A percentile compares a stretch with the other conserved stretches of the same genome.
These are phyloP conservation scores for Ambrosiella xylebori DNA, from an alignment of 2,329 filamentous ascomycete genomes.

Conservation along the genomic window DNA sequence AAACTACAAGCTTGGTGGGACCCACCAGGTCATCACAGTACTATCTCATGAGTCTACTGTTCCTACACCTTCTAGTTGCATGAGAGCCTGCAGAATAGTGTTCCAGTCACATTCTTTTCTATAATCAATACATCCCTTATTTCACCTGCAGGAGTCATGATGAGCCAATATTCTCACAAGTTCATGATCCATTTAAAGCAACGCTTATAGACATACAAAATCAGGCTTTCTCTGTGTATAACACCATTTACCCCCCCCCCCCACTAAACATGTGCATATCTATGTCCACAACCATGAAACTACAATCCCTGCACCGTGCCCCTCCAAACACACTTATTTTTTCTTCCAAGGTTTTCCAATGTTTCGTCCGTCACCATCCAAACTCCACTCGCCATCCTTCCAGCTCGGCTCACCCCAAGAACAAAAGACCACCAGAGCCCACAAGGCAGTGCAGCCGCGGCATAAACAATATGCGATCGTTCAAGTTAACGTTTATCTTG, in stretches of 20 bases:
- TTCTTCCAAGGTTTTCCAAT: background rate
- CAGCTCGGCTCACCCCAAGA: too few relatives aligned
- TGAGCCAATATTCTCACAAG: background rate
- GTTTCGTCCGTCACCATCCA: background rate
- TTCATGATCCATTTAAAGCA: background rate
- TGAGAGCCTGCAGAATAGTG: too few relatives aligned
- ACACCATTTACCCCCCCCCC: too few relatives aligned
- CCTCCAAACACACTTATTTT: constrained; percentile 5
- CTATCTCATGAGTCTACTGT: too few relatives aligned
- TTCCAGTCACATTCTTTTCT: too few relatives aligned
- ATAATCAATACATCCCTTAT: background rate
- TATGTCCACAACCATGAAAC: background rate
- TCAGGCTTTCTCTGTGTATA: background rate
- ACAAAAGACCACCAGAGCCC: background rate
- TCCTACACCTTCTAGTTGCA: too few relatives aligned
- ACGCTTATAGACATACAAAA: background rate
- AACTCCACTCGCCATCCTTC: too few relatives aligned
- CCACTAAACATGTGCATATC: background rate
- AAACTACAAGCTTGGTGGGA: too few relatives aligned
- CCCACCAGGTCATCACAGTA: too few relatives aligned
- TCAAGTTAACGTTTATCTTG: background rate
- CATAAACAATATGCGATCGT: background rate
- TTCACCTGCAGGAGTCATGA: constrained; percentile 1
- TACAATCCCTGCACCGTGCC: background rate
- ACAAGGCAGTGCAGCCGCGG: background rate